Evolutionary conservation across 2,329 filamentous ascomycete genomes (phyloP), one percentile per base, ranked within the genome.

Genomic region (Botrytis fragariae): DNA sequence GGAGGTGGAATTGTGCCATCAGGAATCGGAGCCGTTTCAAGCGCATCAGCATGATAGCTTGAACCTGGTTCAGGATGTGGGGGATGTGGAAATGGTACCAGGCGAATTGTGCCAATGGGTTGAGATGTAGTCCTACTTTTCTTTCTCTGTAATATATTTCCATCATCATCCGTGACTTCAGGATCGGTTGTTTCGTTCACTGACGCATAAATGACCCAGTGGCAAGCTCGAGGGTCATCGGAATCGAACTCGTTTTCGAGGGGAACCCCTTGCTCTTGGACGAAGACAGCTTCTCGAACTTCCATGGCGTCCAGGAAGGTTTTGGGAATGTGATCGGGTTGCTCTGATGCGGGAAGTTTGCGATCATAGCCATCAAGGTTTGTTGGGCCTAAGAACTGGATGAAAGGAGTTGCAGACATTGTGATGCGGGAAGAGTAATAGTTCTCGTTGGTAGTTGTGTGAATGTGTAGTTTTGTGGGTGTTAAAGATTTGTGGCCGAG

Each of bases 151-250:
- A 84, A 64, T 54, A 86, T 79, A 48, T 83, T 81, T 73, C 83
- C 84, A n/a, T 79, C 78, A 8, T 83, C 81, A 78, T 88, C 84
- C 42, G 82, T 83, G 62, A 83, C 77, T 80, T 86, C 85, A 8
- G 81, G 80, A 74, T 82, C 82, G 62, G 83, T 82, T 5, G 81
- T 83, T 67, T 82, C 84, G 71, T 87, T 87, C 72, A 92, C 86
- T 25, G 87, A 90, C 65, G 89, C 89, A 82, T 97, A 97, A n/a
- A 91, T 85, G 44, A 80, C 91, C 92, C 93, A 97, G 82, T 98
- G 94, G 83, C 91, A 95, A 77, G 90, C 91, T 51, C 93, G 88
- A 1, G 87, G 77, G 81, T 98, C 95, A 80, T 98, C 94, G 1
- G 86, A 84, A 84, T 98, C 95, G 76, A 93, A 87, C 82, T 98